Evolutionary conservation across 164 flowering plant genomes (phyloP), one percentile per base, ranked within the genome.

Genomic region (Dillenia turbinata): DNA sequence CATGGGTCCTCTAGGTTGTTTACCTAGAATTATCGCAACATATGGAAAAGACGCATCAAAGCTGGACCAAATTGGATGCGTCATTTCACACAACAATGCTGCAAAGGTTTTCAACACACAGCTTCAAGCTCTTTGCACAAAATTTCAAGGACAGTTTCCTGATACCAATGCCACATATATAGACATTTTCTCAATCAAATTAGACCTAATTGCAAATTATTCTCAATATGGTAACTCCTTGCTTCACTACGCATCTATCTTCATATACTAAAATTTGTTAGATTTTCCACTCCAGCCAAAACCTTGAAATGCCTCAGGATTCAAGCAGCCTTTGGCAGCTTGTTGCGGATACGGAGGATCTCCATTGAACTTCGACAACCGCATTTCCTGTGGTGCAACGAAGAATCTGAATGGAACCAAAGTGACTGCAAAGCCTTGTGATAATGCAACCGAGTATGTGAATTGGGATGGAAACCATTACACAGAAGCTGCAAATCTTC

Each of bases 391-490:
- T 61, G 83, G 84, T 50, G 53, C 17, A 47, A 79, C 78, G 5
- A 63, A 60, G 59, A 52, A 62, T 6, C 24, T 71, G 49, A 63
- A 71, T 53, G 53, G 53, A 50, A 14, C 16, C 15, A 50, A 4
- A 8, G 53, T 14, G 15, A 17, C 53, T 9, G 53, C 53, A 14
- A 50, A 50, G n/a, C 53, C 9, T 9, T 12, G n/a, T 12, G 53
- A 26, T 5, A 69, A 80, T 26, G 71, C 73, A 9, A 52, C 78
- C 11, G 66, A 66, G 22, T 69, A 81, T 45, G 65, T 80, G 11
- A 77, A 59, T 12, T 80, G 87, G 87, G 87, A 83, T 68, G 84
- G 87, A 54, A 75, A 77, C 63, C 87, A 83, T 66, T 83, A 83
- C 56, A 73, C 81, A 2, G 83, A 83, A 26, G 81, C 84, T 44